Conservation (phyloP, 2,329 filamentous ascomycete species). For the Aureobasidium sp. region DNA sequence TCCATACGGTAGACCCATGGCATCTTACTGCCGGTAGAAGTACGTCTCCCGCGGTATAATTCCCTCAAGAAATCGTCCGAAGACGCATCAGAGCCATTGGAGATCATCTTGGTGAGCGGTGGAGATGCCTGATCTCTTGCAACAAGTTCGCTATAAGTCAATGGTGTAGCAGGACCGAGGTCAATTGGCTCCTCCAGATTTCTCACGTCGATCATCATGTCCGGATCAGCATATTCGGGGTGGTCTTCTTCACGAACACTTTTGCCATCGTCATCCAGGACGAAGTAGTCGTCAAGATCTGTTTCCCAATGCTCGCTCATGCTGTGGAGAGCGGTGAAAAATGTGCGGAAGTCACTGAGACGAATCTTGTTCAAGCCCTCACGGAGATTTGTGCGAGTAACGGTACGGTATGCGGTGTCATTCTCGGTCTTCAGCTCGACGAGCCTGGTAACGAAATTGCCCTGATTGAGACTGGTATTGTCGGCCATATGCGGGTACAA, state of each 20-base stretch:
- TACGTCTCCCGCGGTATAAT: conserved; percentile 51
- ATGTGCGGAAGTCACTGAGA: conserved; percentile 51
- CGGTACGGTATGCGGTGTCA: conserved; percentile 50
- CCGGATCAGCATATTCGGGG: conserved; percentile 2
- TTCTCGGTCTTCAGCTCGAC: conserved; percentile 49
- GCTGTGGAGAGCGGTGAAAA: conserved; percentile 52
- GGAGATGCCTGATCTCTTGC: conserved; percentile 12
- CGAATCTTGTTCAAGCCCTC: conserved; percentile 40
- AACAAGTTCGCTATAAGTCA: conserved; percentile 6
- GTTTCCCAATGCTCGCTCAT: conserved; percentile 58
- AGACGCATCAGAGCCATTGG: conserved; percentile 8
- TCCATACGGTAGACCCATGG: conserved; percentile 52
- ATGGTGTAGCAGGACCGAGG: neutral
- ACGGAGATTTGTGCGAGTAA: conserved; percentile 39
- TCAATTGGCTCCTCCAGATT: neutral
- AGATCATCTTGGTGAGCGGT: neutral
- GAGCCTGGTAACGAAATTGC: conserved; percentile 42
- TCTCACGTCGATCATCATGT: conserved; percentile 8
- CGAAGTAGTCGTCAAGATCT: conserved; percentile 49
- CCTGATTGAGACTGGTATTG: conserved; percentile 27
- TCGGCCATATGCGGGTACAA: neutral
- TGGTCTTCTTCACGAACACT: conserved; percentile 8
- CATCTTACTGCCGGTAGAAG: conserved; percentile 51
- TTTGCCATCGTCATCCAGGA: conserved; percentile 11
- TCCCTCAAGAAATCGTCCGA: conserved; percentile 13